A percentile compares a stretch with the other conserved stretches of the same genome.
phyloP scores from a whole-genome alignment of 306 rosid genomes.

The Hippophae gyantsensis region DNA sequence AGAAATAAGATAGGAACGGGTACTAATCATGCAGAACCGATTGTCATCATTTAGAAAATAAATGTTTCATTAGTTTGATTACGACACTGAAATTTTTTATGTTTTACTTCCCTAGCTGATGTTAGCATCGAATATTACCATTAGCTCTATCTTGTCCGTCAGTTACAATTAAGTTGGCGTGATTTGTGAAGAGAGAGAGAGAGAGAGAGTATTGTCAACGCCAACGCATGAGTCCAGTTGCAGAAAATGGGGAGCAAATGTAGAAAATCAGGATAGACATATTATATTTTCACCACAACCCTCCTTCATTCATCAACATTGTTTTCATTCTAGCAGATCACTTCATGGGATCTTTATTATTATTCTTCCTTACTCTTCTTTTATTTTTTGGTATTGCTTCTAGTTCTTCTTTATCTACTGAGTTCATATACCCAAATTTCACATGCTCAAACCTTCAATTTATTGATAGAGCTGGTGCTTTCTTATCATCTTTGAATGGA shows the following conservation, averaged over 20 bases:
- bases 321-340: constrained; percentile 22
- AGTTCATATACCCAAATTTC: constrained; percentile 44
- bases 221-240: constrained; percentile 23
- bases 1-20: constrained; percentile 1
- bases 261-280: constrained; percentile 25
- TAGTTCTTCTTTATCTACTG: constrained; percentile 24
- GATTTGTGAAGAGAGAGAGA: constrained; percentile 21
- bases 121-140: constrained; percentile 22
- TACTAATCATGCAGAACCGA: constrained; percentile 2
- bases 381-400: constrained; percentile 30
- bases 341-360: constrained; percentile 45
- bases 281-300: constrained; percentile 18
- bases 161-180: constrained; percentile 29
- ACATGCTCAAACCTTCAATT: constrained; percentile 42
- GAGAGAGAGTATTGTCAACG: constrained; percentile 33
- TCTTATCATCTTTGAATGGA: constrained; percentile 50
- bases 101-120: constrained; percentile 20
- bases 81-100: constrained; percentile 15
- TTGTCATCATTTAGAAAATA: constrained; percentile 15
- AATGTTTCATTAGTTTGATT: constrained; percentile 6
- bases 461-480: constrained; percentile 45
- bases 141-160: constrained; percentile 23
- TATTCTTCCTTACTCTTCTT: constrained; percentile 23
- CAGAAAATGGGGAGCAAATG: constrained; percentile 19
- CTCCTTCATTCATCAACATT: constrained; percentile 14